Conservation (phyloP, 176 grass and related monocot genomes). For the Triticum monococcum region DNA sequence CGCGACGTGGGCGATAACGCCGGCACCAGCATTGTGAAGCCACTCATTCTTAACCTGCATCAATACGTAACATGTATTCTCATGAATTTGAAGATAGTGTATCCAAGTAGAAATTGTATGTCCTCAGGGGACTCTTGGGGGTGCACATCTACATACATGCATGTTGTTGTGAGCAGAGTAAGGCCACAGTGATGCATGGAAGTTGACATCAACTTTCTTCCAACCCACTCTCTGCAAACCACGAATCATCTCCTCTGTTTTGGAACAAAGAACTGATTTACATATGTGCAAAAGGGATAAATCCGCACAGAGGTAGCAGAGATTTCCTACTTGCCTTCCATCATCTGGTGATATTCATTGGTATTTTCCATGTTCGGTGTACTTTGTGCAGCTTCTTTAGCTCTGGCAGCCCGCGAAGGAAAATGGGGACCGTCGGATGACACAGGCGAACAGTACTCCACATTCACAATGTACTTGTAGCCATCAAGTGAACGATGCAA, state of each 20-base stretch:
- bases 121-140: background rate
- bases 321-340: slow-evolving; percentile 52
- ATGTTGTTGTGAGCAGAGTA: slow-evolving; percentile 92
- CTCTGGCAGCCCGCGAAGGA: slow-evolving; percentile 56
- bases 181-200: slow-evolving; percentile 69
- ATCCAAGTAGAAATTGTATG: background rate
- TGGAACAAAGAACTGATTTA: background rate
- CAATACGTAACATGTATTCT: background rate
- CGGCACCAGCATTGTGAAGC: slow-evolving; percentile 72
- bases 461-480: slow-evolving; percentile 78
- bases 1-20: slow-evolving; percentile 68
- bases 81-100: background rate
- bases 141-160: slow-evolving; percentile 39
- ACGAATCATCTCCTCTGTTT: slow-evolving; percentile 82
- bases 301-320: background rate
- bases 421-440: slow-evolving; percentile 60
- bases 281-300: background rate
- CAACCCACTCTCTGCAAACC: slow-evolving; percentile 84
- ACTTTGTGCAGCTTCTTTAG: slow-evolving; percentile 65
- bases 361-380: slow-evolving; percentile 64
- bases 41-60: slow-evolving; percentile 79
- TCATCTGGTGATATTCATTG: slow-evolving; percentile 63
- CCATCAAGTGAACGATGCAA: slow-evolving; percentile 48
- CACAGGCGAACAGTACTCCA: slow-evolving; percentile 61
- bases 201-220: slow-evolving; percentile 92